A percentile compares a stretch with the other conserved stretches of the same genome.
Conservation (phyloP, 768 basidiomycete genomes). For the Lentinula detonsa region DNA sequence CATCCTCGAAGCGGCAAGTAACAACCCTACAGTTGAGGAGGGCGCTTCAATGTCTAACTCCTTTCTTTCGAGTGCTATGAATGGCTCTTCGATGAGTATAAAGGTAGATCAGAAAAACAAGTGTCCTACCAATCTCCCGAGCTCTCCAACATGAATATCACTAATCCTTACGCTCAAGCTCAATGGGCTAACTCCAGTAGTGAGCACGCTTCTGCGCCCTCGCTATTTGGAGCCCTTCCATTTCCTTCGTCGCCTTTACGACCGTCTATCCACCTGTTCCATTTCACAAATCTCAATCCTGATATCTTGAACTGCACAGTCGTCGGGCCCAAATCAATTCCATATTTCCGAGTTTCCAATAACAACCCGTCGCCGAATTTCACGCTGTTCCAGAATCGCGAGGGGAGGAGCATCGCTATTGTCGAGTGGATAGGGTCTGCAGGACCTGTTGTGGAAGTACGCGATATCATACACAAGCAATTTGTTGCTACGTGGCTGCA, state of each 20-base stretch:
- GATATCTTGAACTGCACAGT: slow-evolving; percentile 38
- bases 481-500: slow-evolving; percentile 32
- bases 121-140: background rate
- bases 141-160: slow-evolving; percentile 1
- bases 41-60: background rate
- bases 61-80: background rate
- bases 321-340: slow-evolving; percentile 32
- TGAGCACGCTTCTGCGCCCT: slow-evolving; percentile 18
- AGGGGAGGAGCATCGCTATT: slow-evolving; percentile 29
- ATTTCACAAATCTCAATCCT: slow-evolving; percentile 33
- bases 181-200: background rate
- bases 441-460: slow-evolving; percentile 26
- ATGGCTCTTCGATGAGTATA: background rate
- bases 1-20: background rate
- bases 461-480: slow-evolving; percentile 26
- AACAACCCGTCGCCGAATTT: slow-evolving; percentile 25
- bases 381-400: slow-evolving; percentile 31
- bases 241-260: slow-evolving; percentile 16
- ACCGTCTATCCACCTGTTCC: slow-evolving; percentile 25
- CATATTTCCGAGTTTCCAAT: slow-evolving; percentile 32
- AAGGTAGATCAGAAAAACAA: background rate
- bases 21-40: background rate
- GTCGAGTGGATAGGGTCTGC: slow-evolving; percentile 30
- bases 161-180: slow-evolving; percentile 8
- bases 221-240: slow-evolving; percentile 39